These are phyloP conservation scores for Magnaporthiopsis poae DNA, from an alignment of 2,329 filamentous ascomycete genomes.

Conservation along the genomic window DNA sequence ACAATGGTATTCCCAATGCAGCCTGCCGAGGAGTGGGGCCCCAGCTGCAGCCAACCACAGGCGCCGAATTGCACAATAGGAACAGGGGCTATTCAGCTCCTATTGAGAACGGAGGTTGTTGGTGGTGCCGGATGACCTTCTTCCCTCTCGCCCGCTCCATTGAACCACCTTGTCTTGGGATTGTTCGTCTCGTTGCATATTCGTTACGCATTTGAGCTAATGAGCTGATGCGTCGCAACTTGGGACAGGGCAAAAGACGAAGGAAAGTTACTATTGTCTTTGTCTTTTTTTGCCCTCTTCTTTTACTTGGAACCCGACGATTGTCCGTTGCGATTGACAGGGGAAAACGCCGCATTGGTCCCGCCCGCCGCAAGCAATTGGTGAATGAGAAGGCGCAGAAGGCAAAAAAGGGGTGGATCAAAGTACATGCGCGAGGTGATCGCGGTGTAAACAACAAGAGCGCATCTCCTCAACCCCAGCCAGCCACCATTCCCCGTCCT, in stretches of 20 bases:
- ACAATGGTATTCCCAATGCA: neutral
- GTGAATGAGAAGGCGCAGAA: neutral
- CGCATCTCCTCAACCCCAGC: neutral
- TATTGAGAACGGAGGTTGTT: too few relatives aligned
- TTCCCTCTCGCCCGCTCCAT: neutral
- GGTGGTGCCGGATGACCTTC: neutral
- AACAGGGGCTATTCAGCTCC: neutral
- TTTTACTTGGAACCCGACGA: too few relatives aligned
- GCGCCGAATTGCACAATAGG: neutral
- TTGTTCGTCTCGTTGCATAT: neutral
- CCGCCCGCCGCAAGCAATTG: too few relatives aligned
- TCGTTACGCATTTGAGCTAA: too few relatives aligned
- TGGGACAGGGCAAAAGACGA: too few relatives aligned
- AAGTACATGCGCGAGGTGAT: neutral
- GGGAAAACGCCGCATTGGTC: too few relatives aligned
- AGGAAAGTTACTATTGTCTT: too few relatives aligned
- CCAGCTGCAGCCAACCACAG: neutral
- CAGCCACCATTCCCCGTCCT: neutral
- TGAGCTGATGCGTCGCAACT: too few relatives aligned
- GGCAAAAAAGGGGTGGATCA: neutral
- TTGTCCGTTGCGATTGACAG: too few relatives aligned
- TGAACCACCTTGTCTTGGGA: neutral
- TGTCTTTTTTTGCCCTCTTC: too few relatives aligned
- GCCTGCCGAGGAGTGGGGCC: neutral
- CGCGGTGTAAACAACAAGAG: neutral